Evolutionary conservation across 495 filamentous ascomycete genomes (phyloP).

Genomic region (Hyaloscypha variabilis): DNA sequence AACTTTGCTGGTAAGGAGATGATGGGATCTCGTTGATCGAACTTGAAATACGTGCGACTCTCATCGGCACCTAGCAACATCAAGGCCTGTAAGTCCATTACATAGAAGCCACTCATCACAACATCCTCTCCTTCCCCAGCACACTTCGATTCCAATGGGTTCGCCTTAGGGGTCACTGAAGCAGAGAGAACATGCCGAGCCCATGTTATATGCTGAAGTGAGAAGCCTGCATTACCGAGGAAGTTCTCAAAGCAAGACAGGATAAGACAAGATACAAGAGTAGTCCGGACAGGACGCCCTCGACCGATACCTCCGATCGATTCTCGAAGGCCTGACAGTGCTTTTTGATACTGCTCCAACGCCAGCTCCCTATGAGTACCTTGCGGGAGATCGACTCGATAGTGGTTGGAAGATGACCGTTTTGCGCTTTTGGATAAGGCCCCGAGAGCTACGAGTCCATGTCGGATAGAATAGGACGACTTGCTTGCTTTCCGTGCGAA

Average conservation of each 20-base stretch:
- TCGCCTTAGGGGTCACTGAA: not conserved
- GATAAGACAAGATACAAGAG: slow-evolving; percentile 21
- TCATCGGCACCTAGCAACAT: slow-evolving; percentile 17
- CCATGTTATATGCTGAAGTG: slow-evolving; percentile 24
- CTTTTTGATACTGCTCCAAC: slow-evolving; percentile 27
- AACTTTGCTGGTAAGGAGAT: slow-evolving; percentile 5
- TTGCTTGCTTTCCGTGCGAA: slow-evolving; percentile 13
- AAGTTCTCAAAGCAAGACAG: slow-evolving; percentile 25
- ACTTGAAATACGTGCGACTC: slow-evolving; percentile 8
- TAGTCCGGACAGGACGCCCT: not conserved
- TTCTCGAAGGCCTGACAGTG: slow-evolving; percentile 21
- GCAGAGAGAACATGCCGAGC: slow-evolving; percentile 13
- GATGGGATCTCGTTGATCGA: slow-evolving; percentile 5
- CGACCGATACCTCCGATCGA: not conserved
- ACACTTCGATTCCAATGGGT: not conserved
- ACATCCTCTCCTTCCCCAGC: not conserved
- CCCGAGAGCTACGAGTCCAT: slow-evolving; percentile 23
- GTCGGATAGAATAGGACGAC: slow-evolving; percentile 13
- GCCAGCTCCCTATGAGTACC: slow-evolving; percentile 23
- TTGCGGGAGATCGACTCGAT: slow-evolving; percentile 15
- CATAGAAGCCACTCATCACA: slow-evolving; percentile 11
- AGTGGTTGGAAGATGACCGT: not conserved
- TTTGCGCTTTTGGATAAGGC: slow-evolving; percentile 15
- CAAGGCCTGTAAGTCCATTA: slow-evolving; percentile 21
- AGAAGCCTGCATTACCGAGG: slow-evolving; percentile 22